Conservation (phyloP, 371 early-diverging fungal species). For the Aphelidium insulamus region DNA sequence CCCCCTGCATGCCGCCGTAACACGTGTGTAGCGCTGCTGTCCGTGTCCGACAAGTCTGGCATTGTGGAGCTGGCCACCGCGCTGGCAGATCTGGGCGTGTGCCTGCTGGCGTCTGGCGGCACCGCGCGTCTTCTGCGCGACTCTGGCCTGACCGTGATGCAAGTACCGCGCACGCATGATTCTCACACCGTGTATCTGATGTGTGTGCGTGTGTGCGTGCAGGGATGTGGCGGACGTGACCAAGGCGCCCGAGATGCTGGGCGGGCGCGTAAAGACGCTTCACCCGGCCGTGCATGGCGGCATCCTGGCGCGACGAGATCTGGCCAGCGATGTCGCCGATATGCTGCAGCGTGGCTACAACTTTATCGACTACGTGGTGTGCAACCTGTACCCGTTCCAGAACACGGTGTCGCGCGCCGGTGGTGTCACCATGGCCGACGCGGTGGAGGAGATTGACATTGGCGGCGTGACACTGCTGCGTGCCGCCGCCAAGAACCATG, state of each 20-base stretch:
- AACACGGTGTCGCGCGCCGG: constrained; percentile 66
- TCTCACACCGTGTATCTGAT: not conserved
- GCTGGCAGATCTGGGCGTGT: constrained; percentile 44
- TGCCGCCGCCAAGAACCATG: constrained; percentile 96
- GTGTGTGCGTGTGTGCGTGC: not conserved
- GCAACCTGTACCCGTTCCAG: constrained; percentile 95
- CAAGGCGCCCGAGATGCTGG: constrained; percentile 92
- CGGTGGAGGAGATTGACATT: constrained; percentile 94
- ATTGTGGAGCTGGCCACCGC: constrained; percentile 70
- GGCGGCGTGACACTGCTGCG: constrained; percentile 92
- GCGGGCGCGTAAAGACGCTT: constrained; percentile 94
- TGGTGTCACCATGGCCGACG: constrained; percentile 76
- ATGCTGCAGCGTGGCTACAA: constrained; percentile 65
- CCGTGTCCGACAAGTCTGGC: constrained; percentile 91
- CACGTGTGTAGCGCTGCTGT: constrained; percentile 83
- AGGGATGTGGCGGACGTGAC: constrained; percentile 92
- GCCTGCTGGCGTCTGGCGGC: constrained; percentile 84
- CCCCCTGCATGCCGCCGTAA: no score
- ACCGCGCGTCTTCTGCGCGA: constrained; percentile 74
- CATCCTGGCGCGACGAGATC: constrained; percentile 80
- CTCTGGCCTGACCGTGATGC: constrained; percentile 71
- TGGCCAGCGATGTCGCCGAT: constrained; percentile 63
- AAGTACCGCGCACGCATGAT: constrained; percentile 5
- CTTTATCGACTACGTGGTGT: constrained; percentile 82
- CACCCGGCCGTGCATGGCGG: constrained; percentile 97